These are phyloP conservation scores for Vanderwaltozyma verrucispora DNA, from an alignment of 805 yeast species.

Conservation along the genomic window DNA sequence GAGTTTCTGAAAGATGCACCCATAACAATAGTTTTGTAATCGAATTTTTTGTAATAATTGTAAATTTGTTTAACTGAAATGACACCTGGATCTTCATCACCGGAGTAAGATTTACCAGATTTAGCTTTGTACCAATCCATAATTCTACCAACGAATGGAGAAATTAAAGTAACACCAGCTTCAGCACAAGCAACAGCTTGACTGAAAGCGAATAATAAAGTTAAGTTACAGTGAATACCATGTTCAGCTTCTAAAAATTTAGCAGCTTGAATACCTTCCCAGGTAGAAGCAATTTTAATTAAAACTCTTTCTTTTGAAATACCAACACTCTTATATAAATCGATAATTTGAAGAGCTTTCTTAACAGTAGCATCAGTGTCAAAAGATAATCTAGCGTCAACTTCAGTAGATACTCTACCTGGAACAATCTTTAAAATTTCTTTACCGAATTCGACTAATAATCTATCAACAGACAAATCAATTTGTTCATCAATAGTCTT, in stretches of 20 bases:
- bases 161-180: conserved; percentile 89
- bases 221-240: conserved; percentile 90
- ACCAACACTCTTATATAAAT: conserved; percentile 75
- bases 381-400: conserved; percentile 95
- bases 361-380: conserved; percentile 88
- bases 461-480: conserved; percentile 74
- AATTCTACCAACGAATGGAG: conserved; percentile 99
- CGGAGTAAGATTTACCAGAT: conserved; percentile 79
- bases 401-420: conserved; percentile 98
- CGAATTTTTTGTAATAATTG: conserved; percentile 97
- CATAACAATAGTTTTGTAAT: conserved; percentile 97
- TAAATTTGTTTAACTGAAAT: conserved; percentile 74
- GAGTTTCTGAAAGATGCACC: conserved; percentile 99
- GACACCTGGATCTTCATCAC: conserved; percentile 90
- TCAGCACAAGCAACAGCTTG: conserved; percentile 99
- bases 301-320: conserved; percentile 81
- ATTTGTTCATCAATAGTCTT: conserved; percentile 49
- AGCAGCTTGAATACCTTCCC: conserved; percentile 99
- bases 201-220: conserved; percentile 85
- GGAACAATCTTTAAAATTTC: conserved; percentile 92
- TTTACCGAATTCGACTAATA: conserved; percentile 92
- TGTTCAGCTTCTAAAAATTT: conserved; percentile 84
- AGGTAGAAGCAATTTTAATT: conserved; percentile 95
- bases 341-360: conserved; percentile 88
- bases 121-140: conserved; percentile 95